Evolutionary conservation across 2,329 filamentous ascomycete species (phyloP), one percentile per base, ranked within the genome.

Genomic region (Mycosphaerella sp.): DNA sequence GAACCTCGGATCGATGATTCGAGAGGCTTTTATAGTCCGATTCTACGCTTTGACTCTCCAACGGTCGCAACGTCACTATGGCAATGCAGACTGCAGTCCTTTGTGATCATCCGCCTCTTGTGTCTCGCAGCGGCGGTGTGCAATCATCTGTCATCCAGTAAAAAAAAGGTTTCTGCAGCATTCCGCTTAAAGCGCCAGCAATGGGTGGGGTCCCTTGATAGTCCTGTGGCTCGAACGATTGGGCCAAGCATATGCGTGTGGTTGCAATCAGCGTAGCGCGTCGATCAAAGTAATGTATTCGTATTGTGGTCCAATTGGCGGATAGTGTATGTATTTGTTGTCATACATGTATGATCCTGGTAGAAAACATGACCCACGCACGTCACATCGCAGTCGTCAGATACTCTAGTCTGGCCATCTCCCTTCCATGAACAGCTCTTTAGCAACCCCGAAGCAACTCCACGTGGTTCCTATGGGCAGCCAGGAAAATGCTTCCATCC

Each of bases 301-400:
- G 35, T 34, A 32, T 36, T 9, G 10, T 14, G 34, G n/a, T 34
- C 44, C 44, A 48, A 36, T 41, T 27, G 44, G 44, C 36, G 14
- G 8, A 7, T 48, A 14, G 21, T 14, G 41, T 27, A 9, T 14
- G 34, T 47, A 28, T 40, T 16, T n/a, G 16, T 41, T 40, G 34
- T 28, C 44, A n/a, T n/a, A n/a, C n/a, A n/a, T n/a, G 41, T 48
- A 30, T 25, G 44, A 48, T 48, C 44, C 44, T 28, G 16, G 44
- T 32, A 30, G 13, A 17, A 32, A 41, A 32, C 8, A 9, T 41
- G 21, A n/a, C 14, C 43, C 45, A 48, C 45, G 45, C 45, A 48
- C 45, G 45, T 48, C 45, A 48, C 45, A 17, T 41, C 37, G 45
- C 45, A 48, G 45, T 48, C 45, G 45, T 36, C 44, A 47, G 18